A percentile compares a stretch with the other conserved stretches of the same genome.
Evolutionary conservation across 108 stramenopile species (phyloP).

Genomic region (Cyclostephanos tholiformis): DNA sequence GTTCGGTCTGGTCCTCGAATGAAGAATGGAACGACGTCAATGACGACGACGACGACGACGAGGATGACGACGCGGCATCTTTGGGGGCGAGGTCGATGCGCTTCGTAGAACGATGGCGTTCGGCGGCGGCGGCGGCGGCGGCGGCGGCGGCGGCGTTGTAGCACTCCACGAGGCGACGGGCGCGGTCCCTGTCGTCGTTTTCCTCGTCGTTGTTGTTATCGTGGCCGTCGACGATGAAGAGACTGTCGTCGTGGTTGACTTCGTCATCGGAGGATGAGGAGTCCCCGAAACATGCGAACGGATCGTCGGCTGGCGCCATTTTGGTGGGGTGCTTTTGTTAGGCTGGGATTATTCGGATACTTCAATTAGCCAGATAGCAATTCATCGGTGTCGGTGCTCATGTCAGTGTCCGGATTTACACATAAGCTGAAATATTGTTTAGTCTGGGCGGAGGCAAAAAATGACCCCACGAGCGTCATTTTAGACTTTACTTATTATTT

Average conservation of each 20-base stretch:
- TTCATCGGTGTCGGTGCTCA: too few species aligned
- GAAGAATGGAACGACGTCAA: constrained; percentile 7
- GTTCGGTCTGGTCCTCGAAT: constrained; percentile 33
- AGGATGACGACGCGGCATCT: background rate
- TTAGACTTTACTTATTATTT: too few species aligned
- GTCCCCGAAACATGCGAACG: too few species aligned
- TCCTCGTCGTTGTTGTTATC: background rate
- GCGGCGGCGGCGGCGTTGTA: constrained; percentile 1
- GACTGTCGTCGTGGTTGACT: background rate
- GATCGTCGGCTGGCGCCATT: too few species aligned
- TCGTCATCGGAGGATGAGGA: background rate
- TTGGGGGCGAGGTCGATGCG: background rate
- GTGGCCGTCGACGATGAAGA: too few species aligned
- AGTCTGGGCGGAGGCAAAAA: too few species aligned
- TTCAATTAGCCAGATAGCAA: too few species aligned
- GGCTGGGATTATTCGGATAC: too few species aligned
- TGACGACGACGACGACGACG: background rate
- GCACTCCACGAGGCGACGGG: background rate
- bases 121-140: background rate
- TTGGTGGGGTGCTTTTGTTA: too few species aligned
- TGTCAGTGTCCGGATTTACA: background rate
- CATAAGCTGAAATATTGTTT: too few species aligned
- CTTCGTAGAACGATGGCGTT: background rate
- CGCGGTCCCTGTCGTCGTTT: constrained; percentile 4
- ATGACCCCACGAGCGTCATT: too few species aligned